Evolutionary conservation across 768 basidiomycete genomes (phyloP), one percentile per base, ranked within the genome.

Genomic region (Psilocybe tampanensis): DNA sequence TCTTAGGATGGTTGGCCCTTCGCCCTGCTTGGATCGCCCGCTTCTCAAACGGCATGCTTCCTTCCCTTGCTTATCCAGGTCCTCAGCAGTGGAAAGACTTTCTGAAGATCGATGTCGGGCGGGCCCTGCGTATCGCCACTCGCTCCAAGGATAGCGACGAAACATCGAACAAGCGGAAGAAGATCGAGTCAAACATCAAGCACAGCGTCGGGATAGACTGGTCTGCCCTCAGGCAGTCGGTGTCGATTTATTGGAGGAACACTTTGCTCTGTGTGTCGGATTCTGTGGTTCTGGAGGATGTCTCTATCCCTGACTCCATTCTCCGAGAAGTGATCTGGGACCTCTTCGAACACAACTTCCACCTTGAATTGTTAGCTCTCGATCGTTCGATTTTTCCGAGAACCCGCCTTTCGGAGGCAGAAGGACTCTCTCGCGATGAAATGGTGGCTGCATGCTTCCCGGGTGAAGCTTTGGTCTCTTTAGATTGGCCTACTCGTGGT

Each of bases 311-410:
- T 39, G n/a, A 11, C 13, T 0, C 13, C 1, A 36, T 39, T 22
- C 12, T 7, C 17, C 17, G 39, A n/a, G 53, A 54, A 15, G 23
- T 54, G 11, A 33, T 45, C 1, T 54, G 44, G 42, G 53, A 54
- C 22, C 29, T 54, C 12, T 33, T 8, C 17, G 53, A 54, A 33
- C 42, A 54, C 19, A 54, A 54, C n/a, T 54, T 54, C 21, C 32
- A 43, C 2, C 15, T 54, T 1, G 29, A 54, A 47, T 13, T 54
- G 1, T 15, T 54, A 8, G 43, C 53, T 1, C 12, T 54, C 17
- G 53, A 54, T 18, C 17, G 23, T 2, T 54, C 39, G 18, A 26
- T 44, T 0, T 19, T 33, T 17, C 53, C 44, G 11, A n/a, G 53
- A 8, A 2, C 44, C 17, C 1, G 2, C 2, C 12, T 54, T 15